Conservation (phyloP, 768 basidiomycete genomes). For the Rhizopogon rudus region DNA sequence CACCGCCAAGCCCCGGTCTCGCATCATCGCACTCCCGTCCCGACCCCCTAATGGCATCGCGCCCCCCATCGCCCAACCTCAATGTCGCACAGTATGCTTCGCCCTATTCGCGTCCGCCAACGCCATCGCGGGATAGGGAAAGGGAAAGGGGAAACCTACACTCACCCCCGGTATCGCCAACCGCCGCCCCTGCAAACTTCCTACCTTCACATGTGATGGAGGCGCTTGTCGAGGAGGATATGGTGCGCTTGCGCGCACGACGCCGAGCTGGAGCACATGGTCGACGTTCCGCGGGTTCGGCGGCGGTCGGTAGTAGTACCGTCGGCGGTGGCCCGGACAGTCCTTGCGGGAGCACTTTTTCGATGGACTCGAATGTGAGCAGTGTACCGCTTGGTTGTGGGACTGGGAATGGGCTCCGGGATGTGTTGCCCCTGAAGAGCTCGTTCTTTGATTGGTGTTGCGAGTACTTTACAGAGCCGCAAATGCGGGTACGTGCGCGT, state of each 20-base stretch:
- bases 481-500: constrained; percentile 78
- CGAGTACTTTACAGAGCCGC: constrained; percentile 97
- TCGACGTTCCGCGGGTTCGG: constrained; percentile 33
- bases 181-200: constrained; percentile 46
- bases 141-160: constrained; percentile 18
- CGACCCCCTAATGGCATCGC: constrained; percentile 40
- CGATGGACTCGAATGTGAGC: constrained; percentile 62
- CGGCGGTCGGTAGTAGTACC: constrained; percentile 19
- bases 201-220: constrained; percentile 79
- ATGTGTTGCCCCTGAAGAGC: constrained; percentile 87
- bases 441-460: constrained; percentile 93
- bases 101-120: constrained; percentile 59
- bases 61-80: constrained; percentile 75
- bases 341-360: constrained; percentile 73
- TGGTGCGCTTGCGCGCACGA: constrained; percentile 81
- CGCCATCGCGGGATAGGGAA: constrained; percentile 25
- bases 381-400: constrained; percentile 74
- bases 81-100: constrained; percentile 74
- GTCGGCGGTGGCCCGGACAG: constrained; percentile 47
- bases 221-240: constrained; percentile 89
- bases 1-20: constrained; percentile 29
- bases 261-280: constrained; percentile 38
- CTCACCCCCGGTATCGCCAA: constrained; percentile 27
- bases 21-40: constrained; percentile 17
- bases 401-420: constrained; percentile 75